phyloP scores from a whole-genome alignment of 2,329 filamentous ascomycete genomes.

The Epichloe aotearoae region DNA sequence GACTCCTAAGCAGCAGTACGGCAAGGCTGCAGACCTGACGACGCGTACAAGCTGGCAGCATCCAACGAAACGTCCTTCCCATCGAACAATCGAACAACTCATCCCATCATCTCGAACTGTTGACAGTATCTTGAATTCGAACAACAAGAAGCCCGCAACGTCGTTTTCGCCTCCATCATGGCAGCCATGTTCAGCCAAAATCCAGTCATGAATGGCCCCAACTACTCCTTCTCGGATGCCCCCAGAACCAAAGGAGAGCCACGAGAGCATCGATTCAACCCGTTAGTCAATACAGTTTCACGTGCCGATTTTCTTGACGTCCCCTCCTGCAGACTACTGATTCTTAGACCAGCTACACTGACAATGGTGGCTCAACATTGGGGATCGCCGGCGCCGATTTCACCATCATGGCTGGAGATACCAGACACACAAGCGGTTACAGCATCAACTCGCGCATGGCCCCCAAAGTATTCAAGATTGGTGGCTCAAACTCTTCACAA shows the following conservation, averaged over 20 bases:
- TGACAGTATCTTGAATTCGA: neutral
- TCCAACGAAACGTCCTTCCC: constrained; percentile 9
- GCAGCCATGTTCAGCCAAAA: constrained; percentile 59
- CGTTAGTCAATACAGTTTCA: constrained; percentile 43
- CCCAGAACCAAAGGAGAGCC: constrained; percentile 42
- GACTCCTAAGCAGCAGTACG: constrained; percentile 4
- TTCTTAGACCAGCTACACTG: constrained; percentile 58
- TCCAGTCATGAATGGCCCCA: constrained; percentile 53
- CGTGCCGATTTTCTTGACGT: neutral
- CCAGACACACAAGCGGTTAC: constrained; percentile 88
- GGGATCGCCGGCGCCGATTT: constrained; percentile 92
- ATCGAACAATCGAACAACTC: constrained; percentile 8
- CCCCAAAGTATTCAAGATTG: constrained; percentile 95
- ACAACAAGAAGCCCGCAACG: neutral
- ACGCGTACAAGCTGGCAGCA: constrained; percentile 22
- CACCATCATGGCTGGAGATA: constrained; percentile 93
- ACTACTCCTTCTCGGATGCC: constrained; percentile 53
- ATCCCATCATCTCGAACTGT: neutral
- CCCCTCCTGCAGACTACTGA: neutral
- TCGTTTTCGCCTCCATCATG: constrained; percentile 27
- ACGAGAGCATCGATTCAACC: constrained; percentile 77
- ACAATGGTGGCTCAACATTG: constrained; percentile 93
- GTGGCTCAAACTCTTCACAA: constrained; percentile 76
- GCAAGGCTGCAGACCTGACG: constrained; percentile 9
- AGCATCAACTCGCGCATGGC: constrained; percentile 96